These are phyloP conservation scores for Begonia peltatifolia DNA, from an alignment of 306 rosid genomes.

Conservation along the genomic window DNA sequence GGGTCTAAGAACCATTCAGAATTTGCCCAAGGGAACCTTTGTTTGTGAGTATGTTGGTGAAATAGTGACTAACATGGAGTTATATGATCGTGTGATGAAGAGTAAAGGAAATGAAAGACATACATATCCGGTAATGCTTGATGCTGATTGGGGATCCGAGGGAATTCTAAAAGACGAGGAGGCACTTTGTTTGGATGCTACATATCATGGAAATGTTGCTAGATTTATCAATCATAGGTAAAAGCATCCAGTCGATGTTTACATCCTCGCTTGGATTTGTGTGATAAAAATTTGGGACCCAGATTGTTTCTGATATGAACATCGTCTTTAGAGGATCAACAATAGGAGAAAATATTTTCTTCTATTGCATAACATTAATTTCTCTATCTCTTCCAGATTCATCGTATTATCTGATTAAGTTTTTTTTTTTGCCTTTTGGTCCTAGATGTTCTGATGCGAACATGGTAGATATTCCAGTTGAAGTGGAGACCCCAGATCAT, in stretches of 20 bases:
- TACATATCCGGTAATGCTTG: slow-evolving; percentile 83
- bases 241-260: not conserved
- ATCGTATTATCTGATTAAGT: not conserved
- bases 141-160: slow-evolving; percentile 95
- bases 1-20: slow-evolving; percentile 70
- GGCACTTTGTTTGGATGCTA: slow-evolving; percentile 88
- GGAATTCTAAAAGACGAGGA: slow-evolving; percentile 57
- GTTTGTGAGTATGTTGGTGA: slow-evolving; percentile 87
- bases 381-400: too few species aligned
- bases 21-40: slow-evolving; percentile 62
- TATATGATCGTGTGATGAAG: slow-evolving; percentile 41
- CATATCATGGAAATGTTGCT: slow-evolving; percentile 75
- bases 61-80: slow-evolving; percentile 66
- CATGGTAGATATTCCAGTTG: slow-evolving; percentile 73
- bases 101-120: slow-evolving; percentile 39
- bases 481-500: slow-evolving; percentile 92
- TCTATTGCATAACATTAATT: too few species aligned
- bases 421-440: slow-evolving; percentile 2
- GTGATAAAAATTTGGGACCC: too few species aligned
- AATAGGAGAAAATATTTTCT: too few species aligned
- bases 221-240: slow-evolving; percentile 94
- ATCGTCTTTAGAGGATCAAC: too few species aligned
- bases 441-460: slow-evolving; percentile 57
- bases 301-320: too few species aligned
- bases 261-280: too few species aligned